These are phyloP conservation scores for Calocybe indica DNA, from an alignment of 768 basidiomycete genomes.

Conservation along the genomic window DNA sequence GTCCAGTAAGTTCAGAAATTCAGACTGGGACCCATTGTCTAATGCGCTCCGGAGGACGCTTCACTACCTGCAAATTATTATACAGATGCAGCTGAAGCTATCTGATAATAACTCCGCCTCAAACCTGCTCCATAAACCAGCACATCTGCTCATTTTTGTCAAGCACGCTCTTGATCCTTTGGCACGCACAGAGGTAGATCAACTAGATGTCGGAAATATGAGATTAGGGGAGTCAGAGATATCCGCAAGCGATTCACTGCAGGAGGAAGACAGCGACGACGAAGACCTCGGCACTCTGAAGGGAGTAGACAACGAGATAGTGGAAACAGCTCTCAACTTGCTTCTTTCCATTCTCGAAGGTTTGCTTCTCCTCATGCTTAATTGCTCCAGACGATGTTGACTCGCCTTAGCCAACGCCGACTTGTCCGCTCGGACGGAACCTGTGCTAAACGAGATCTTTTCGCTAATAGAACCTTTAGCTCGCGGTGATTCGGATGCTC, in stretches of 20 bases:
- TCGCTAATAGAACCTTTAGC: conserved; percentile 54
- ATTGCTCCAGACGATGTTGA: not conserved
- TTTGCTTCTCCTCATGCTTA: conserved; percentile 20
- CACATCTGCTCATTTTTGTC: conserved; percentile 77
- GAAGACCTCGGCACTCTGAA: conserved; percentile 33
- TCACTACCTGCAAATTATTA: conserved; percentile 71
- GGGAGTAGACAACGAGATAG: conserved; percentile 46
- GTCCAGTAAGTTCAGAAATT: conserved; percentile 33
- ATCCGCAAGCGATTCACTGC: conserved; percentile 27
- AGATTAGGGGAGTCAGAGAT: conserved; percentile 4
- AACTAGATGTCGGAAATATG: not conserved
- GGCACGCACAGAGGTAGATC: conserved; percentile 3
- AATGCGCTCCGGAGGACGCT: conserved; percentile 41
- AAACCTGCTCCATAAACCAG: conserved; percentile 57
- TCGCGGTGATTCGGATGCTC: conserved; percentile 34
- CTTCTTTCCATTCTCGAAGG: conserved; percentile 86
- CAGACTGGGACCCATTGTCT: not conserved
- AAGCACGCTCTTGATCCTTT: conserved; percentile 64
- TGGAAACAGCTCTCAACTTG: conserved; percentile 72
- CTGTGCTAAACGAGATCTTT: conserved; percentile 69
- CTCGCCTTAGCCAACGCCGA: conserved; percentile 41
- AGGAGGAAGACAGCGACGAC: conserved; percentile 55
- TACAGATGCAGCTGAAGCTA: conserved; percentile 74
- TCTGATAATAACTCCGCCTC: conserved; percentile 46
- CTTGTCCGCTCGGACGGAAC: conserved; percentile 52